Base-by-base conservation (phyloP, 1,284 basidiomycete genomes). In the Cutaneotrichosporon mucoides region DNA sequence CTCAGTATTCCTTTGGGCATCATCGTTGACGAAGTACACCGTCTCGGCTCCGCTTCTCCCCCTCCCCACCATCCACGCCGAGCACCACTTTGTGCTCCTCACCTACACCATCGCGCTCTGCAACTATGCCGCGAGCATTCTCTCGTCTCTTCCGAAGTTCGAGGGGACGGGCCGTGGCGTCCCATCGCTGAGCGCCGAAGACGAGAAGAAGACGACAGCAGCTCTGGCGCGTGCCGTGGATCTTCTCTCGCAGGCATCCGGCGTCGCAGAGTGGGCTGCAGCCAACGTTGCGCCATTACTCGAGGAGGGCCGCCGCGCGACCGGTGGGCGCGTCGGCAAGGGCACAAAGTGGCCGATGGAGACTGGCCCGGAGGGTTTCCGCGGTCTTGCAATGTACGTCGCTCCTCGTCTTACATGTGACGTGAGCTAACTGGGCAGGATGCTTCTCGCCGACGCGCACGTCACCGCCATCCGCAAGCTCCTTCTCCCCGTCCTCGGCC, bases 361-460 rank as follows among this genome's bases (percentile, higher is more conserved):
- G 64, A 76, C 91, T 53, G 87, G 81, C 50, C 79, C 83, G 44
- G 91, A 95, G 64, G 86, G 92, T 9, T 85, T 84, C 37, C 83
- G 80, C 35, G 91, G 89, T 2, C 73, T 97, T 46, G 84, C 88
- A 63, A 92, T 91, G 92, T 95, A 67, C 61, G 85, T 72, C 2
- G 24, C 24, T 24, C 24, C 24, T 24, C 24, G 24, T 24, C 24
- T 15, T 34, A 34, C 9, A 10, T 48, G 36, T 24, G 13, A 12
- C 5, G 7, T 51, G 34, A n/a, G 35, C 50, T 57, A 37, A 63
- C 57, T 24, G 24, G 15, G 1, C 52, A 94, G 92, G 76, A 82
- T 91, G 75, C 82, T 88, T 1, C 81, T 95, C 2, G 94, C 92
- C n/a, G 92, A 97, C 64, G 95, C 95, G 0, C 92, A 98, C 75